Evolutionary conservation across 305 asterid species (phyloP), one percentile per base, ranked within the genome.

Genomic region (Nicotiana rustica): DNA sequence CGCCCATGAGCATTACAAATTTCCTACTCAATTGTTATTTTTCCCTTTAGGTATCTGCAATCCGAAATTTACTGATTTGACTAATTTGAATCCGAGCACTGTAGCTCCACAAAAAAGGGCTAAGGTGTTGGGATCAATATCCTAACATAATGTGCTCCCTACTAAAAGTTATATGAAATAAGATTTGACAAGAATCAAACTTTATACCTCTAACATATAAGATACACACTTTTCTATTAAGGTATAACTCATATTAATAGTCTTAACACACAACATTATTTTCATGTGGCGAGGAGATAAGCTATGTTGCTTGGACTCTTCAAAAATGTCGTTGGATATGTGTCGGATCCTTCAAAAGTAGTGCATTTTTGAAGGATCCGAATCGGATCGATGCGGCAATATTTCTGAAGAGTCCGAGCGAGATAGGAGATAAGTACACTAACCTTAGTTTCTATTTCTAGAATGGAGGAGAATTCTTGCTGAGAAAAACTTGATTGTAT

Each of bases 371-470:
- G 25, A 25, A 25, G 25, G 25, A 25, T 25, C 25, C 25, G 25
- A 25, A 25, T 25, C 25, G 25, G 25, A 25, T 25, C 25, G 25
- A 25, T 25, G 25, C 25, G 25, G 25, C 25, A 25, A 25, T 25
- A 25, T 25, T 25, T 25, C 25, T 25, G 25, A 25, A 25, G 25
- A 25, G 25, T 25, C 25, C 25, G 25, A 25, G 25, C 25, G 25
- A 25, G 25, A 25, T 25, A 25, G 25, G 25, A 25, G 25, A 25
- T 25, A 25, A 25, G 25, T 33, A 33, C 35, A 33, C 35, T 33
- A 33, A 69, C 95, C 92, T 84, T 90, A 75, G 91, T 83, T 81
- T 91, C 87, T 49, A 91, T 71, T 73, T 89, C 85, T 4, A 91
- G 9, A 8, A 29, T 2, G 13, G 93, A 90, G 67, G 90, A 84